Percentiles rank a stretch among this genome's conserved stretches.
Conservation (phyloP, 2,329 filamentous ascomycete species). For the Fusarium tjaetaba region DNA sequence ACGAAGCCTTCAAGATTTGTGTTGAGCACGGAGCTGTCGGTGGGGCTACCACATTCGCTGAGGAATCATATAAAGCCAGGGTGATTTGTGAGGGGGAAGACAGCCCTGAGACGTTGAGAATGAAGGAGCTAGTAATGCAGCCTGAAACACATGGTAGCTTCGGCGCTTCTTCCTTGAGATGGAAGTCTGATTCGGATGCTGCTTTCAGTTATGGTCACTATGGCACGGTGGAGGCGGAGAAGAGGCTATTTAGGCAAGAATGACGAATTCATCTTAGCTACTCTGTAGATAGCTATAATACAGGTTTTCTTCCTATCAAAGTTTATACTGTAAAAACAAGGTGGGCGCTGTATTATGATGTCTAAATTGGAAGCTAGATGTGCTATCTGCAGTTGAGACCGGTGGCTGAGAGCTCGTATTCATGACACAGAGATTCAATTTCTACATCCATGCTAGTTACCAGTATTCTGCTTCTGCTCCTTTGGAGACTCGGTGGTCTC, state of each 20-base stretch:
- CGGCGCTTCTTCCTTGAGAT: not conserved
- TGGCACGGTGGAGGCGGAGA: not conserved
- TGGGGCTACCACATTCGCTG: not conserved
- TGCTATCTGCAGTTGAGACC: not conserved
- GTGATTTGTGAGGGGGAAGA: not conserved
- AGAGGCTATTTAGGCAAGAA: not conserved
- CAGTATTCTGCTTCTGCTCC: not conserved
- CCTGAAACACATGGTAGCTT: not conserved
- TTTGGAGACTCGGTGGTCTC: not conserved
- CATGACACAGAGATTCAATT: not conserved
- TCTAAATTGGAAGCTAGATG: not conserved
- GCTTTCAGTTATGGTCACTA: too few relatives aligned
- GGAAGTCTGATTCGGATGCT: not conserved
- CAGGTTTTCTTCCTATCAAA: rapidly evolving
- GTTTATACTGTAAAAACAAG: too few relatives aligned
- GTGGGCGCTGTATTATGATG: not conserved
- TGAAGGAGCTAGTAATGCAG: not conserved
- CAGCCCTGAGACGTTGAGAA: not conserved
- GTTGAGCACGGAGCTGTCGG: not conserved
- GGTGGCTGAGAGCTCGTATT: not conserved
- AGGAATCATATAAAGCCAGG: not conserved
- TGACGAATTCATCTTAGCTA: not conserved
- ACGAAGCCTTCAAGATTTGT: not conserved
- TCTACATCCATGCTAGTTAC: too few relatives aligned
- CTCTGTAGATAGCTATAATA: too few relatives aligned